Evolutionary conservation across 2,329 filamentous ascomycete genomes (phyloP).

Genomic region (Dactylellina drechsleri): DNA sequence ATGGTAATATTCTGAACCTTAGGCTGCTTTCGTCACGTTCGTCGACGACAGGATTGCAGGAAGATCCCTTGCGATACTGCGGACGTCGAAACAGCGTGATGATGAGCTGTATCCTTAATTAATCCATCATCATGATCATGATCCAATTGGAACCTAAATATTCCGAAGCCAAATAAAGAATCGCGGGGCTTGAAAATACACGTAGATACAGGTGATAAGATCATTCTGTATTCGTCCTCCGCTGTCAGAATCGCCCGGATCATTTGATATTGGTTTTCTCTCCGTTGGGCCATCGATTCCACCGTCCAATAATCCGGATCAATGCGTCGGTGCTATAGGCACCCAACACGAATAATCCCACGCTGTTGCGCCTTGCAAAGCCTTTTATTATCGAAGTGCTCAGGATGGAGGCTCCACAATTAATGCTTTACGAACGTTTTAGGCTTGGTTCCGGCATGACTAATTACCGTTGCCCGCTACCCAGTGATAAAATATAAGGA

Average conservation of each 20-base stretch:
- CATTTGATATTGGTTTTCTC: conserved; percentile 1
- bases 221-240: background rate
- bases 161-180: background rate
- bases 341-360: conserved; percentile 30
- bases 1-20: conserved; percentile 24
- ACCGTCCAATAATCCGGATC: background rate
- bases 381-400: conserved; percentile 12
- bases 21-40: conserved; percentile 41
- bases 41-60: conserved; percentile 3
- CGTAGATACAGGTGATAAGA: background rate
- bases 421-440: conserved; percentile 17
- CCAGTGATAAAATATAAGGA: conserved; percentile 26
- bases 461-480: conserved; percentile 24
- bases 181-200: conserved; percentile 9
- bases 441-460: conserved; percentile 18
- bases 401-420: conserved; percentile 11
- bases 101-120: background rate
- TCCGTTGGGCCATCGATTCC: conserved; percentile 7
- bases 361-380: conserved; percentile 39
- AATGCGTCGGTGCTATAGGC: conserved; percentile 11
- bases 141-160: conserved; percentile 19
- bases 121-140: conserved; percentile 1
- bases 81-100: background rate
- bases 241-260: conserved; percentile 28
- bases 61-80: background rate